Conservation (phyloP, 495 filamentous ascomycete genomes). For the Aspergillus coremiiformis region DNA sequence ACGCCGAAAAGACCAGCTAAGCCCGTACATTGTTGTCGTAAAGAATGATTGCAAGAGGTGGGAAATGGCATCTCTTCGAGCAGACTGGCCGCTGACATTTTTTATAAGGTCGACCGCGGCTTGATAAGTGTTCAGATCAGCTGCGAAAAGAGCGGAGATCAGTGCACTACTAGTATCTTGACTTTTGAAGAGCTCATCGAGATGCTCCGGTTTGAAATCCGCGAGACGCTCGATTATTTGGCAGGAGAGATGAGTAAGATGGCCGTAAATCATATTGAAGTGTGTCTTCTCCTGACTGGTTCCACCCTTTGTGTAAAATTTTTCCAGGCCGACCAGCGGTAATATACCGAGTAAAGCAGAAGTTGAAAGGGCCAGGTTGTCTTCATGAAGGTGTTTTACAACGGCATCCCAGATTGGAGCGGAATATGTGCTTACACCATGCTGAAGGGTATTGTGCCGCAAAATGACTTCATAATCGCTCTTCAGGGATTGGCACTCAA, state of each 20-base stretch:
- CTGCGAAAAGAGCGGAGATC: constrained; percentile 61
- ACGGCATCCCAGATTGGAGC: constrained; percentile 69
- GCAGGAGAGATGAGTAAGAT: constrained; percentile 60
- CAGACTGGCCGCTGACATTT: constrained; percentile 60
- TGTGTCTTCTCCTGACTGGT: constrained; percentile 47
- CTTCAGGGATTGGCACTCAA: constrained; percentile 68
- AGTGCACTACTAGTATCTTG: constrained; percentile 57
- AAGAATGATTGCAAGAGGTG: constrained; percentile 60
- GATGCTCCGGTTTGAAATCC: constrained; percentile 58
- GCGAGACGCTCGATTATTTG: constrained; percentile 67
- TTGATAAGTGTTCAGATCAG: constrained; percentile 61
- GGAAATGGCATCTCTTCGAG: constrained; percentile 65
- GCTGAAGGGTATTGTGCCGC: constrained; percentile 51
- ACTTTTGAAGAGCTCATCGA: constrained; percentile 57
- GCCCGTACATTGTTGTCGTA: constrained; percentile 50
- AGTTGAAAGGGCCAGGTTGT: constrained; percentile 58
- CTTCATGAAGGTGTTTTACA: constrained; percentile 56
- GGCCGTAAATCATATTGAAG: constrained; percentile 68
- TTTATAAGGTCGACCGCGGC: constrained; percentile 75
- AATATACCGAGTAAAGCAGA: constrained; percentile 63
- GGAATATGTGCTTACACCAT: constrained; percentile 57
- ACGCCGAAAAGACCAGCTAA: constrained; percentile 52
- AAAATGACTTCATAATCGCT: constrained; percentile 64
- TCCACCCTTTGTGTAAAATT: constrained; percentile 49
- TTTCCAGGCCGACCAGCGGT: constrained; percentile 63